These are phyloP conservation scores for Alternaria panax DNA, from an alignment of 2,329 filamentous ascomycete species.

Conservation along the genomic window DNA sequence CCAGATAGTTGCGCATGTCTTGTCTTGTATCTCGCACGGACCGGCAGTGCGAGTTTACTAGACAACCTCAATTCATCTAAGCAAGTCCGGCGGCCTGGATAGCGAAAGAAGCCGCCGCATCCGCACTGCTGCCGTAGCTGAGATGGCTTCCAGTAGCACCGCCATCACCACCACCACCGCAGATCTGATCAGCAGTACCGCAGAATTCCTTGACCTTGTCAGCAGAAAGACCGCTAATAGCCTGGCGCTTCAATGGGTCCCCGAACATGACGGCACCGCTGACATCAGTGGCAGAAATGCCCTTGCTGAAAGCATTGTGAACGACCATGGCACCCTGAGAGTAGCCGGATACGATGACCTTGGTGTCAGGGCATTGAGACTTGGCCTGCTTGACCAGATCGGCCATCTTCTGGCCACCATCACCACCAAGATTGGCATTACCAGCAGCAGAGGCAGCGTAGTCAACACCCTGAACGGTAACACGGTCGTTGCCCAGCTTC, in stretches of 20 bases:
- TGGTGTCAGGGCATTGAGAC: conserved; percentile 41
- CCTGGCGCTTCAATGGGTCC: conserved; percentile 40
- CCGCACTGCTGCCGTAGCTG: conserved; percentile 39
- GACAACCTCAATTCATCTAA: background rate
- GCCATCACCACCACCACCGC: conserved; percentile 34
- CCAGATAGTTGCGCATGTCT: background rate
- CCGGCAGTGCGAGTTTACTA: background rate
- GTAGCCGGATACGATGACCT: conserved; percentile 45
- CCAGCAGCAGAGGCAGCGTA: conserved; percentile 40
- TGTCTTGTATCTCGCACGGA: background rate
- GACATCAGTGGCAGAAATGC: conserved; percentile 32
- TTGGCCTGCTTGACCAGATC: conserved; percentile 32
- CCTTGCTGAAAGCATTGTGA: conserved; percentile 39
- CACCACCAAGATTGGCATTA: conserved; percentile 34
- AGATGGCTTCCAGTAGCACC: conserved; percentile 38
- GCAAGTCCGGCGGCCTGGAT: conserved; percentile 36
- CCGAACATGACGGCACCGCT: conserved; percentile 40
- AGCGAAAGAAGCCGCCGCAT: conserved; percentile 37
- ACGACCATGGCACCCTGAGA: conserved; percentile 46
- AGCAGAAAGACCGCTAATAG: conserved; percentile 26
- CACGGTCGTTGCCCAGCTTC: conserved; percentile 35
- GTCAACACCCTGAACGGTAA: conserved; percentile 44
- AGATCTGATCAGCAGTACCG: conserved; percentile 34
- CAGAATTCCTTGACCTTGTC: conserved; percentile 41
- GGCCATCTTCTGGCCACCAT: conserved; percentile 40